Percentiles rank a stretch among this genome's conserved stretches.
phyloP scores from a whole-genome alignment of 2,329 filamentous ascomycete genomes.

The Fusarium sp. region DNA sequence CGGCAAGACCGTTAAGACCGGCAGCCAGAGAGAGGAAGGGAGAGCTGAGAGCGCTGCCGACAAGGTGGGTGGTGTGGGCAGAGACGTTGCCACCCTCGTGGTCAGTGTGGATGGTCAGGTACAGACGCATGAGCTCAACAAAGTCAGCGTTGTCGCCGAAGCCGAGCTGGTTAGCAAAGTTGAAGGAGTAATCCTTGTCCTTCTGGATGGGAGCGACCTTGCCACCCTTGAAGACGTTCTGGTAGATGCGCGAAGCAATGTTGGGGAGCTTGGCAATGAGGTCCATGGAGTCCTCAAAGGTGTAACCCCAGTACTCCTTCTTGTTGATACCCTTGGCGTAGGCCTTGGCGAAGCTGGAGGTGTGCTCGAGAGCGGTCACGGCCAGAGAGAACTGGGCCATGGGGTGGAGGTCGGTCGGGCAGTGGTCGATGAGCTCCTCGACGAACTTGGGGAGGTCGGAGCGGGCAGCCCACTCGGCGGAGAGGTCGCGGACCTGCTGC shows the following conservation, averaged over 20 bases:
- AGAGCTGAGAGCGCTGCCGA: slow-evolving; percentile 95
- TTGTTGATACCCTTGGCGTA: slow-evolving; percentile 99
- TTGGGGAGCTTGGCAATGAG: slow-evolving; percentile 99
- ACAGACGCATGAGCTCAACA: slow-evolving; percentile 97
- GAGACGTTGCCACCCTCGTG: slow-evolving; percentile 99
- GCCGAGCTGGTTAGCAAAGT: slow-evolving; percentile 99
- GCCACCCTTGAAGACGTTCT: slow-evolving; percentile 99
- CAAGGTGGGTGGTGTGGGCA: slow-evolving; percentile 98
- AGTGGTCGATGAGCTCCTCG: slow-evolving; percentile 99
- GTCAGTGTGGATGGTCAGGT: slow-evolving; percentile 99
- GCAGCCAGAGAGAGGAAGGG: slow-evolving; percentile 96
- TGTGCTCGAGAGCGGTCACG: slow-evolving; percentile 97
- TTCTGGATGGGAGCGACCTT: slow-evolving; percentile 96
- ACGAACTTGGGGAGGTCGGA: slow-evolving; percentile 98
- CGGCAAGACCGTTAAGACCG: slow-evolving; percentile 97
- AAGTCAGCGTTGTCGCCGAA: slow-evolving; percentile 97
- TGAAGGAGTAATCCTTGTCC: slow-evolving; percentile 99
- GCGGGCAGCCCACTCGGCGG: slow-evolving; percentile 98
- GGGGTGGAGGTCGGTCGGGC: slow-evolving; percentile 97
- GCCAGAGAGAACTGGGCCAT: slow-evolving; percentile 99
- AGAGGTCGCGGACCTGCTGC: slow-evolving; percentile 98
- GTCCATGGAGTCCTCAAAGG: slow-evolving; percentile 99
- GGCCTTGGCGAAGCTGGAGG: slow-evolving; percentile 96
- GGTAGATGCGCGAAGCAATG: slow-evolving; percentile 98
- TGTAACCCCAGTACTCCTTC: slow-evolving; percentile 99